These are phyloP conservation scores for Sugiyamaella japonica DNA, from an alignment of 1,139 yeast genomes.

Conservation along the genomic window DNA sequence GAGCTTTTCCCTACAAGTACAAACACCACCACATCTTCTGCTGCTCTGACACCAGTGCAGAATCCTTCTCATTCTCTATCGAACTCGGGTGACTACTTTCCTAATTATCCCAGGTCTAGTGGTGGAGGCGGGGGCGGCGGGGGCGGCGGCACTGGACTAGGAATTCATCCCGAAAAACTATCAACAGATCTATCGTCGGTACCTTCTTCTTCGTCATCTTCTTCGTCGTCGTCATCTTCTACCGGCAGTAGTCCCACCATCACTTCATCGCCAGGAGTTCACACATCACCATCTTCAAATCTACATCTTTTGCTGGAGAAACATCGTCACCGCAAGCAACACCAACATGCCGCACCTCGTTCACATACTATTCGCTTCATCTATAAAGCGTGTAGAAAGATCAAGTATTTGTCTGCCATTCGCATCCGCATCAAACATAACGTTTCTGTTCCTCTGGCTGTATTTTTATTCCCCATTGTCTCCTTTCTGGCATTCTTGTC, in stretches of 20 bases:
- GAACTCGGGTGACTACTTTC: conserved; percentile 1
- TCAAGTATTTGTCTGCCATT: conserved; percentile 12
- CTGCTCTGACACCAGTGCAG: conserved; percentile 2
- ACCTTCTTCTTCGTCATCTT: background rate
- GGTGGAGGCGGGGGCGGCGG: background rate
- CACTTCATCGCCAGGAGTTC: conserved; percentile 3
- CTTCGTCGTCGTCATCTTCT: conserved; percentile 4
- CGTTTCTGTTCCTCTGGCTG: conserved; percentile 23
- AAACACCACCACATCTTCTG: background rate
- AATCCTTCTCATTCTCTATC: conserved; percentile 2
- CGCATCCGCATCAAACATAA: conserved; percentile 22
- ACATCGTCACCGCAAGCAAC: conserved; percentile 9
- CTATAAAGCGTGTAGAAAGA: conserved; percentile 6
- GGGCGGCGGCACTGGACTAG: background rate
- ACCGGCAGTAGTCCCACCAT: conserved; percentile 10
- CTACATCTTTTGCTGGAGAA: conserved; percentile 5
- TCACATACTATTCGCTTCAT: conserved; percentile 16
- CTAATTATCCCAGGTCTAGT: background rate
- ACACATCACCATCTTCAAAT: conserved; percentile 2
- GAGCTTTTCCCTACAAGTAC: background rate
- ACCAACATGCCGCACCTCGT: conserved; percentile 2
- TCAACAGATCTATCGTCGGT: background rate
- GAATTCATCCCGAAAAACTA: background rate
- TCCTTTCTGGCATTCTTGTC: conserved; percentile 2
- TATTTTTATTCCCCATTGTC: conserved; percentile 12